These are phyloP conservation scores for Ophiostoma populinum DNA, from an alignment of 2,329 filamentous ascomycete species.

Conservation along the genomic window DNA sequence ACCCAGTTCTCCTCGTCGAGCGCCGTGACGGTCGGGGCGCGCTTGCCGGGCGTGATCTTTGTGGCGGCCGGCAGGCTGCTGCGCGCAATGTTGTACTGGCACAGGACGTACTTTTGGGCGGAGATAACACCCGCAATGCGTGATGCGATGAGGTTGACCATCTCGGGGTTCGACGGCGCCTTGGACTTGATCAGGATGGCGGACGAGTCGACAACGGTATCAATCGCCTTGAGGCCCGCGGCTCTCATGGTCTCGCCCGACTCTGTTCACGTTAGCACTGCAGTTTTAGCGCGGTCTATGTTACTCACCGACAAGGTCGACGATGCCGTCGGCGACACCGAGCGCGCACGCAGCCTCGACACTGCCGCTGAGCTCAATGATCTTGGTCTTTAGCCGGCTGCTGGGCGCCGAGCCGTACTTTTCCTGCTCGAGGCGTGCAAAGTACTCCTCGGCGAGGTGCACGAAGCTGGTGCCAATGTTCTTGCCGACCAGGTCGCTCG, in stretches of 20 bases:
- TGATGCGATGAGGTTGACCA: slow-evolving; percentile 70
- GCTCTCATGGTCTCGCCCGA: slow-evolving; percentile 97
- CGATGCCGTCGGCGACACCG: slow-evolving; percentile 90
- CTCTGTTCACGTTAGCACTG: slow-evolving; percentile 34
- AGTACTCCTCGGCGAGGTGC: slow-evolving; percentile 67
- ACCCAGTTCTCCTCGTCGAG: slow-evolving; percentile 86
- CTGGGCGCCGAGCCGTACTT: slow-evolving; percentile 22
- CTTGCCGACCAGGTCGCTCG: slow-evolving; percentile 71
- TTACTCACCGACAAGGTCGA: slow-evolving; percentile 79
- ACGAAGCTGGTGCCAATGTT: slow-evolving; percentile 95
- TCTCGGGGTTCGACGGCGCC: slow-evolving; percentile 57
- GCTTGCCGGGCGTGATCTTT: slow-evolving; percentile 79
- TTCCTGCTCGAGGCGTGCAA: slow-evolving; percentile 53
- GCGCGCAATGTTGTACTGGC: slow-evolving; percentile 86
- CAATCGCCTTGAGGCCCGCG: slow-evolving; percentile 82
- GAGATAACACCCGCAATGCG: slow-evolving; percentile 90
- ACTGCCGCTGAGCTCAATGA: slow-evolving; percentile 89
- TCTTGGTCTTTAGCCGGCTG: slow-evolving; percentile 58
- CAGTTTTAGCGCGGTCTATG: not conserved
- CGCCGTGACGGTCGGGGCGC: slow-evolving; percentile 78
- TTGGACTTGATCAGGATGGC: slow-evolving; percentile 88
- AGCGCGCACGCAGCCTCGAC: slow-evolving; percentile 93
- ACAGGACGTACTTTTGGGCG: slow-evolving; percentile 83
- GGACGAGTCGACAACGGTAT: slow-evolving; percentile 75
- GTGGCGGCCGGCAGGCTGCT: slow-evolving; percentile 46